phyloP scores from a whole-genome alignment of 1,284 basidiomycete genomes.

The Anthracocystis walkeri region DNA sequence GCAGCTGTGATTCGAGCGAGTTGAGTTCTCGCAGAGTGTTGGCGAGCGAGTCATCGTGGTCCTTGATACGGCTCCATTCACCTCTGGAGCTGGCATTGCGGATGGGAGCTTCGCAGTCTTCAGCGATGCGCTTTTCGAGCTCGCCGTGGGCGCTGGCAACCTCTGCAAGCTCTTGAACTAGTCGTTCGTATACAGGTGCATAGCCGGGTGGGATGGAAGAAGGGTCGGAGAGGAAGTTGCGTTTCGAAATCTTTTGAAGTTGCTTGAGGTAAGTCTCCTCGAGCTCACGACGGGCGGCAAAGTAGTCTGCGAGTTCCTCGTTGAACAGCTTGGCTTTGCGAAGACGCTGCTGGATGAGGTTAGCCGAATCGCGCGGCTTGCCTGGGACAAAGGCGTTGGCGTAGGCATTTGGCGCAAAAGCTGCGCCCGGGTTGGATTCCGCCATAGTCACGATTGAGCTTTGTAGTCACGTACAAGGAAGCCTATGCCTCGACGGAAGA shows the following conservation, averaged over 20 bases:
- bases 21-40: constrained; percentile 61
- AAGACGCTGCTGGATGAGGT: constrained; percentile 46
- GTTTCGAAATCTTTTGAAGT: constrained; percentile 71
- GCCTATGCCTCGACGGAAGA: not conserved
- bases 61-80: constrained; percentile 58
- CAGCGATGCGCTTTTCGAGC: constrained; percentile 60
- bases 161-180: constrained; percentile 65
- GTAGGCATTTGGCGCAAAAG: constrained; percentile 52
- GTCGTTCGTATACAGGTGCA: constrained; percentile 65
- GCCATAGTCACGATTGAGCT: constrained; percentile 23
- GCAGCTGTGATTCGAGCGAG: constrained; percentile 63
- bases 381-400: constrained; percentile 51
- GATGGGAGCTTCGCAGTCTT: constrained; percentile 67
- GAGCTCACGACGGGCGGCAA: constrained; percentile 71
- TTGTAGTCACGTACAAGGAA: too few relatives aligned
- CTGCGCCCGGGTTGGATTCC: constrained; percentile 28
- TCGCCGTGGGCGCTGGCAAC: constrained; percentile 61
- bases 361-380: constrained; percentile 41
- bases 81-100: constrained; percentile 59
- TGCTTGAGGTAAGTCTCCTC: constrained; percentile 72
- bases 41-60: constrained; percentile 62
- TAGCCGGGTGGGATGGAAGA: constrained; percentile 61
- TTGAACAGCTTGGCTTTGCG: constrained; percentile 62
- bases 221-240: constrained; percentile 67
- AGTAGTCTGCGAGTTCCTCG: constrained; percentile 71